phyloP scores from a whole-genome alignment of 257 asterid species.

The Linderniella brevidens region DNA sequence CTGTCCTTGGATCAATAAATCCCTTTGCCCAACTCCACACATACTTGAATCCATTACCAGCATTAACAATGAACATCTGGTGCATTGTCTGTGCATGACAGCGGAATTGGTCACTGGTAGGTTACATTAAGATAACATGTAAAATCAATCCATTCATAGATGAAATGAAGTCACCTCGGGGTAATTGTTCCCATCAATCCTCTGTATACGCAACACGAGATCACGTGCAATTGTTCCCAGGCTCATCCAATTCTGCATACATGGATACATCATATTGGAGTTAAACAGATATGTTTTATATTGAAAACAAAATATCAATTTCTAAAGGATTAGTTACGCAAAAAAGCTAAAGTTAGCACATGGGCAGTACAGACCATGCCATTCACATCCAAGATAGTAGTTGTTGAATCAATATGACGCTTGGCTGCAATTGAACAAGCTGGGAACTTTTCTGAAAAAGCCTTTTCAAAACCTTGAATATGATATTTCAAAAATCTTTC shows the following conservation, averaged over 20 bases:
- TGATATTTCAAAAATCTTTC: slow-evolving; percentile 90
- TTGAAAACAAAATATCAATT: not conserved
- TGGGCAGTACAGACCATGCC: slow-evolving; percentile 62
- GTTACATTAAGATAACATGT: not conserved
- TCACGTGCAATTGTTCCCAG: slow-evolving; percentile 86
- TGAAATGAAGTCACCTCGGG: slow-evolving; percentile 67
- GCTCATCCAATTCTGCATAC: slow-evolving; percentile 84
- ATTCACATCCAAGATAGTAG: slow-evolving; percentile 77
- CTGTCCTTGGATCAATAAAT: slow-evolving; percentile 86
- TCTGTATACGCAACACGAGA: slow-evolving; percentile 81
- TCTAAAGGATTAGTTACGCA: too few species aligned
- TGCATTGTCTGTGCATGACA: slow-evolving; percentile 60
- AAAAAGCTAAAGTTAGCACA: not conserved
- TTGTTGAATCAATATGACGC: slow-evolving; percentile 78
- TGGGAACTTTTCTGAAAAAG: slow-evolving; percentile 70
- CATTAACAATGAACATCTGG: slow-evolving; percentile 88
- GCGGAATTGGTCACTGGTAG: slow-evolving; percentile 11
- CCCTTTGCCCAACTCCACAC: slow-evolving; percentile 73
- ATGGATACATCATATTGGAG: slow-evolving; percentile 9
- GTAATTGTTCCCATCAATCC: slow-evolving; percentile 84
- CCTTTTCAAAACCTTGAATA: slow-evolving; percentile 78
- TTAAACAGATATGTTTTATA: not conserved
- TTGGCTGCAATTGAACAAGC: slow-evolving; percentile 86
- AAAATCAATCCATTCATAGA: slow-evolving; percentile 6
- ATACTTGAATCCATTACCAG: slow-evolving; percentile 82